Evolutionary conservation across 2,329 filamentous ascomycete genomes (phyloP).

Genomic region (Botrytis elliptica): DNA sequence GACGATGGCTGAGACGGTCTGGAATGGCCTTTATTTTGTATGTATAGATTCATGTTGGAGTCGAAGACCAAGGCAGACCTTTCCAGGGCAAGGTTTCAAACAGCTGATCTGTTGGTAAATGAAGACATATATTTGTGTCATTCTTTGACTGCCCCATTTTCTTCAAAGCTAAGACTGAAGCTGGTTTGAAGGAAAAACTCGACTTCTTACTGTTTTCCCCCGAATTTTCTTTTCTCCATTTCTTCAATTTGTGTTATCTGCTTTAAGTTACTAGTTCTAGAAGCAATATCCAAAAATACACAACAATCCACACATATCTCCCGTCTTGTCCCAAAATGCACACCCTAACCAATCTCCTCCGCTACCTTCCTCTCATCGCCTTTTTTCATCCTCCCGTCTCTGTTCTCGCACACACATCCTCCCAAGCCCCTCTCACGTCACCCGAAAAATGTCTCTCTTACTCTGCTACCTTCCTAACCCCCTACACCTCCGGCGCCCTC

Average conservation of each 20-base stretch:
- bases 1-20: neutral
- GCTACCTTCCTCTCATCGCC: neutral
- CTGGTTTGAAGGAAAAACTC: no score
- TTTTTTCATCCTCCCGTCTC: neutral
- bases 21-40: neutral
- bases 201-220: neutral
- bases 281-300: neutral
- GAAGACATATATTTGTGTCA: neutral
- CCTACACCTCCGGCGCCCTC: neutral
- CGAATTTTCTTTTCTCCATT: no score
- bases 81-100: neutral
- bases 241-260: neutral
- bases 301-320: neutral
- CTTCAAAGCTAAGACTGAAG: neutral
- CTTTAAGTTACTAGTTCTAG: neutral
- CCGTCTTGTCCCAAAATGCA: neutral
- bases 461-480: neutral
- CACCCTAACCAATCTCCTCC: neutral
- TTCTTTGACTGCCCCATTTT: neutral
- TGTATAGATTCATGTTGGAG: neutral
- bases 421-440: neutral
- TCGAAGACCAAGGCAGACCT: neutral
- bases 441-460: constrained; percentile 5
- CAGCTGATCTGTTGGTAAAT: neutral
- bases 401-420: neutral